A percentile compares a stretch with the other conserved stretches of the same genome.
phyloP scores from a whole-genome alignment of 176 grass and related monocot species.

The Bromus sterilis region DNA sequence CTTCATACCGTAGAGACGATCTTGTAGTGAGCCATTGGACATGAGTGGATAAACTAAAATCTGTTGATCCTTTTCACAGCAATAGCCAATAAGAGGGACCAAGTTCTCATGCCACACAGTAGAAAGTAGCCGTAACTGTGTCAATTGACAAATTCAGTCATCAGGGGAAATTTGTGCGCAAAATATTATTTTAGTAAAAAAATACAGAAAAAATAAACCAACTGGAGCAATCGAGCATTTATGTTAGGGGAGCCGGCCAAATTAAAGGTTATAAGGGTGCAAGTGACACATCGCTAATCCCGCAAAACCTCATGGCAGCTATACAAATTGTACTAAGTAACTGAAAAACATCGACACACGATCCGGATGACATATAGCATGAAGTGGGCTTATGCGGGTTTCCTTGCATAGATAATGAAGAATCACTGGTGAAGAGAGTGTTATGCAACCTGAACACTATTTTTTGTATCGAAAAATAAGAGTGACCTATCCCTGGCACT shows the following conservation, averaged over 20 bases:
- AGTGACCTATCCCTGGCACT: neutral
- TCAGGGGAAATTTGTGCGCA: neutral
- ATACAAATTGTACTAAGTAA: neutral
- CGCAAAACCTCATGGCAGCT: neutral
- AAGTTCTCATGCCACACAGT: constrained; percentile 58
- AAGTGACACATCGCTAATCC: neutral
- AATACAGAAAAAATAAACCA: neutral
- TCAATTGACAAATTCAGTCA: neutral
- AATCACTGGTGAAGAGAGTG: neutral
- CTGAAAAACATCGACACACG: neutral
- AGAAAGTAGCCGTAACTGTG: constrained; percentile 56
- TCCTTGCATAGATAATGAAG: neutral
- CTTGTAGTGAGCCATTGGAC: constrained; percentile 76
- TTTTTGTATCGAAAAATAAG: neutral
- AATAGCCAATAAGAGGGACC: constrained; percentile 70
- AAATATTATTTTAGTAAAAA: neutral
- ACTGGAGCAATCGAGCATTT: neutral
- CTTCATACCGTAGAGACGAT: constrained; percentile 61
- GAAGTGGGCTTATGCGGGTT: neutral
- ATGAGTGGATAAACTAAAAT: constrained; percentile 82
- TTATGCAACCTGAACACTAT: neutral
- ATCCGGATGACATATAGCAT: neutral
- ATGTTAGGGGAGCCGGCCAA: neutral
- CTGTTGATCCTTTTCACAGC: constrained; percentile 84
- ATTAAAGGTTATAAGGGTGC: neutral